phyloP scores from a whole-genome alignment of 192 early-diverging fungal species.

The Coemansia sp. region DNA sequence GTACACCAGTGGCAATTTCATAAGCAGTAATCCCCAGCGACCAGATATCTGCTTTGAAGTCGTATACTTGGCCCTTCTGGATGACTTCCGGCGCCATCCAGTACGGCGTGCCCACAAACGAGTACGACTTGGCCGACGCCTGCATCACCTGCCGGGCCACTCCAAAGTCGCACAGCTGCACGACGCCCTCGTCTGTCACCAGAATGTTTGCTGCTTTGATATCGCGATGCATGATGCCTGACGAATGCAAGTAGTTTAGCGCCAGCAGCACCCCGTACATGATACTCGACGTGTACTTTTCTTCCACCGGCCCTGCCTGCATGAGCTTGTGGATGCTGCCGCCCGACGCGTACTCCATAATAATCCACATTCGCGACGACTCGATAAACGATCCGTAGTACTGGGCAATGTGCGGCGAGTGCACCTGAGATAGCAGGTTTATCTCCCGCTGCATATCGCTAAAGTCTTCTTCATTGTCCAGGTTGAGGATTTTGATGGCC shows the following conservation, averaged over 20 bases:
- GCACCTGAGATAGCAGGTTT: constrained; percentile 78
- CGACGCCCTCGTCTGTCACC: constrained; percentile 81
- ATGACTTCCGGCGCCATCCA: constrained; percentile 91
- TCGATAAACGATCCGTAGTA: constrained; percentile 90
- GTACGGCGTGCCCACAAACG: constrained; percentile 93
- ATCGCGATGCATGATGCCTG: constrained; percentile 94
- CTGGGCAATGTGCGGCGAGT: constrained; percentile 86
- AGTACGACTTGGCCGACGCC: constrained; percentile 73
- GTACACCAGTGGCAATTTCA: constrained; percentile 92
- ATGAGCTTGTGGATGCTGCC: constrained; percentile 79
- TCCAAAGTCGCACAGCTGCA: constrained; percentile 96
- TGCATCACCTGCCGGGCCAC: constrained; percentile 82
- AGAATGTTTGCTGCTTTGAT: constrained; percentile 98
- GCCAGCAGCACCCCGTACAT: constrained; percentile 85
- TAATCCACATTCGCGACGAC: constrained; percentile 94
- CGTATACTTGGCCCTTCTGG: constrained; percentile 78
- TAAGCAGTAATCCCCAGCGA: constrained; percentile 97
- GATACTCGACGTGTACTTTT: constrained; percentile 86
- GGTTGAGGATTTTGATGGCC: constrained; percentile 96
- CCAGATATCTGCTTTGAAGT: constrained; percentile 99
- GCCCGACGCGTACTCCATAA: constrained; percentile 97
- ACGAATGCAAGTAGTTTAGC: constrained; percentile 89
- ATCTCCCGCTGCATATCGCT: constrained; percentile 95
- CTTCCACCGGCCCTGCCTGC: constrained; percentile 81
- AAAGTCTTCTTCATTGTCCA: constrained; percentile 96